Evolutionary conservation across 148 eudicot genomes (phyloP).

Genomic region (Persicaria maculosa): DNA sequence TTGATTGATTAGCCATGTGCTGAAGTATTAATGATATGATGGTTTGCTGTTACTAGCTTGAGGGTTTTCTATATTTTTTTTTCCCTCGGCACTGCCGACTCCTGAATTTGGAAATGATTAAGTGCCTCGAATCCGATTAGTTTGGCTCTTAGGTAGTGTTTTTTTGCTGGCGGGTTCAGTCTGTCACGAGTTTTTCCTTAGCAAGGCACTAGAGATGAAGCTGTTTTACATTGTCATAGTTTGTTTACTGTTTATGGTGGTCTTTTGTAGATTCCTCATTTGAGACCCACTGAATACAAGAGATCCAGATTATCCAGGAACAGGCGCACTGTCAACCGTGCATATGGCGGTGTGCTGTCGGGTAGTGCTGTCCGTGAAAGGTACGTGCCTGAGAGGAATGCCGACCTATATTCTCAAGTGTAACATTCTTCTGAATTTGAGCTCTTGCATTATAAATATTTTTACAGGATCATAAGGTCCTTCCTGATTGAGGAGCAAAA

Average conservation of each 20-base stretch:
- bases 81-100: too few relatives aligned
- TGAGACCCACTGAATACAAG: constrained; percentile 55
- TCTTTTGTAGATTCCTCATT: constrained; percentile 40
- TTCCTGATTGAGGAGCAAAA: constrained; percentile 16
- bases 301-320: constrained; percentile 49
- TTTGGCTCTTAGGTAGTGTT: too few relatives aligned
- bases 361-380: constrained; percentile 61
- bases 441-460: not conserved
- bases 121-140: too few relatives aligned
- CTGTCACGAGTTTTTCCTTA: not conserved
- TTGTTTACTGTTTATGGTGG: not conserved
- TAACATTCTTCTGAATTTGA: not conserved
- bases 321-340: constrained; percentile 53
- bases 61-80: too few relatives aligned
- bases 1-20: too few relatives aligned
- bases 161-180: too few relatives aligned
- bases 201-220: not conserved
- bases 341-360: constrained; percentile 54
- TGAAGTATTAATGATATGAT: too few relatives aligned
- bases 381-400: constrained; percentile 14
- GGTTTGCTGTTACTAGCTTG: too few relatives aligned
- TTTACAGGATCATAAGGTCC: constrained; percentile 40
- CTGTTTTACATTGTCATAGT: not conserved
- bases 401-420: not conserved
- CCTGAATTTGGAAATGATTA: too few relatives aligned